These are phyloP conservation scores for Aspergillus bridgeri DNA, from an alignment of 495 filamentous ascomycete species.

Conservation along the genomic window DNA sequence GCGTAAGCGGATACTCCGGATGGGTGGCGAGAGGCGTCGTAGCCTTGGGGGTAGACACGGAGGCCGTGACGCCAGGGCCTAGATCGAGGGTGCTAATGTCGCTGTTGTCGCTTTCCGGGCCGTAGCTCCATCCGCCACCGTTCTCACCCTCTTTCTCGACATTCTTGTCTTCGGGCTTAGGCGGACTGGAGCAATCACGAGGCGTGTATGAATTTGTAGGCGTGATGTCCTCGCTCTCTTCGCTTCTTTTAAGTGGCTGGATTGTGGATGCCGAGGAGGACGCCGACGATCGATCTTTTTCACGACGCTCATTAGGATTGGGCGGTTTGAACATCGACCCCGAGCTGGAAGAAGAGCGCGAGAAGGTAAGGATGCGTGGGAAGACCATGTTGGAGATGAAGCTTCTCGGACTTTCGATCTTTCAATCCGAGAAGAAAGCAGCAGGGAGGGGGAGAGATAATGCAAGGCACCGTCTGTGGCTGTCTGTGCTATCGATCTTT, in stretches of 20 bases:
- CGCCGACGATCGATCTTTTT: background rate
- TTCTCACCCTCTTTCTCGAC: background rate
- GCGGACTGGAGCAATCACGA: background rate
- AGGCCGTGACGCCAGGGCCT: constrained; percentile 18
- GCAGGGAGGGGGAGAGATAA: background rate
- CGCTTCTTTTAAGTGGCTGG: background rate
- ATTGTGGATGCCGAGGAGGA: background rate
- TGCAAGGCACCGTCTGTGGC: no score
- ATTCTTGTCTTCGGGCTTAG: background rate
- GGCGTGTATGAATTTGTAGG: background rate
- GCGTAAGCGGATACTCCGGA: background rate
- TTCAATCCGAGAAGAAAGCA: background rate
- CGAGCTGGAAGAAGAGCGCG: background rate
- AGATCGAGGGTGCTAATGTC: constrained; percentile 33
- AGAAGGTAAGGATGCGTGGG: background rate
- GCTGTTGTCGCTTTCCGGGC: constrained; percentile 18
- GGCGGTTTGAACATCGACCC: background rate
- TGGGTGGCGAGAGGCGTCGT: background rate
- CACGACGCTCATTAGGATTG: background rate
- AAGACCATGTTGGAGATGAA: background rate
- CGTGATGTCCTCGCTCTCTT: background rate
- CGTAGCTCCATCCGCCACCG: background rate
- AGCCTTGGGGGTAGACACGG: background rate
- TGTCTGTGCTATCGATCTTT: background rate
- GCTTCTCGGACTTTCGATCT: background rate